Conservation (phyloP, 495 filamentous ascomycete species). For the Tuber microsphaerosporum region DNA sequence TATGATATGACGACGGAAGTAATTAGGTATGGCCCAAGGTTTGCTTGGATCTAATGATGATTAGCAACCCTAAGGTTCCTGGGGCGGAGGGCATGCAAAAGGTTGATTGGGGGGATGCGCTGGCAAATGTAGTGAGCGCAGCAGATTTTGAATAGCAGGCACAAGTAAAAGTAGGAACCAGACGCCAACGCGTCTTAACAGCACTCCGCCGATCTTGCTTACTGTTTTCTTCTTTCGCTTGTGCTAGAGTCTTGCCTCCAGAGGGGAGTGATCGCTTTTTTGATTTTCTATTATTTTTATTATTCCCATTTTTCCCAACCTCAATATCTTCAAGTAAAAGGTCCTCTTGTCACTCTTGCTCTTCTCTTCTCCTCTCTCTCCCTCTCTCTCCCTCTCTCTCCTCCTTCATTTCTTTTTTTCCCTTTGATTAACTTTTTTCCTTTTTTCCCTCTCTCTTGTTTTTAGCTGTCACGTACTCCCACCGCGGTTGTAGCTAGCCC, state of each 20-base stretch:
- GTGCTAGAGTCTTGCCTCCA: neutral
- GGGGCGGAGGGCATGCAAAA: constrained; percentile 26
- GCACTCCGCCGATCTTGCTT: constrained; percentile 34
- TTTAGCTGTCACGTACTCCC: constrained; percentile 21
- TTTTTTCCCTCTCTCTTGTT: constrained; percentile 29
- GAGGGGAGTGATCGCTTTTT: constrained; percentile 20
- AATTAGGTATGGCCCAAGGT: constrained; percentile 31
- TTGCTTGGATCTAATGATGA: constrained; percentile 30
- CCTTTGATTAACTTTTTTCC: constrained; percentile 18
- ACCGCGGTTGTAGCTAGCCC: neutral
- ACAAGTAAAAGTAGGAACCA: constrained; percentile 5
- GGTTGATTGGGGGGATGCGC: constrained; percentile 31
- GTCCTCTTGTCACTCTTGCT: neutral
- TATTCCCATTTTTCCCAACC: neutral
- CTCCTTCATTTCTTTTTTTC: constrained; percentile 25
- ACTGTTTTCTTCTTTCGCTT: constrained; percentile 18
- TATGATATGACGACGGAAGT: constrained; percentile 32
- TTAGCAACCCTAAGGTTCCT: constrained; percentile 34
- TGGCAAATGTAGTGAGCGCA: constrained; percentile 26
- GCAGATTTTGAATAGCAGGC: constrained; percentile 10
- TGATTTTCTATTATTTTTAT: constrained; percentile 15
- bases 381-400: neutral
- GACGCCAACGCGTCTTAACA: constrained; percentile 20
- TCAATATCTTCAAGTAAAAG: neutral
- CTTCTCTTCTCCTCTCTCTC: neutral